Base-by-base conservation (phyloP, 2,329 filamentous ascomycete species). In the Fusarium sublunatum region DNA sequence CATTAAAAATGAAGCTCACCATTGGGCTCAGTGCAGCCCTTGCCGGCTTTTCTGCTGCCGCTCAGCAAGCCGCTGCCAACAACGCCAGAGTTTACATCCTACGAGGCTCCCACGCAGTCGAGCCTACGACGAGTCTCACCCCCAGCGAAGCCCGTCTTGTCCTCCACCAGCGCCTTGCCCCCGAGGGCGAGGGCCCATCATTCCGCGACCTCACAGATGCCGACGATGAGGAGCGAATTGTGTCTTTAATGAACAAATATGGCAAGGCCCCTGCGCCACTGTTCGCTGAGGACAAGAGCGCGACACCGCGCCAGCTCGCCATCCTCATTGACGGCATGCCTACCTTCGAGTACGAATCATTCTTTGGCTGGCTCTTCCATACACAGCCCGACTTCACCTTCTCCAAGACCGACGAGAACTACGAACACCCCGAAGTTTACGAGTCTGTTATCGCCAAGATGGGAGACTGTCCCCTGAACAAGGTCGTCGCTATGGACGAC, bases 221-320 rank as follows among this genome's bases (percentile, higher is more conserved):
- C 31, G 64, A 78, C 57, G 72, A 78, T 41, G 47, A 69, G 24
- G 77, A 82, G 54, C 80, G 85, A 38, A 82, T 84, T 8, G 75
- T 91, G 35, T 77, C 79, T 44, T 77, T 85, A 65, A 78, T 92
- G 70, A 86, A 87, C 70, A 77, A 77, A 45, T 90, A 86, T 73
- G 88, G 87, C 61, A 85, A 83, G 61, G 71, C 77, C 28, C 75
- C 82, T 7, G 67, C 76, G 50, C 73, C 79, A 19, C 76, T 91
- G 31, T 87, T 91, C 66, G 53, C 72, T 5, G 70, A 75, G 38
- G 61, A 64, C 10, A 64, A 71, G 15, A 70, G 75, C 44, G 64
- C 59, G 48, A 65, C 65, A 34, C 79, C 81, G 6, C 78, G 75
- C 48, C 87, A 91, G 74, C 79, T 90, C 35, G 75, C 90, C 25